These are phyloP conservation scores for Bathelium albidoporum DNA, from an alignment of 495 filamentous ascomycete species.

Conservation along the genomic window DNA sequence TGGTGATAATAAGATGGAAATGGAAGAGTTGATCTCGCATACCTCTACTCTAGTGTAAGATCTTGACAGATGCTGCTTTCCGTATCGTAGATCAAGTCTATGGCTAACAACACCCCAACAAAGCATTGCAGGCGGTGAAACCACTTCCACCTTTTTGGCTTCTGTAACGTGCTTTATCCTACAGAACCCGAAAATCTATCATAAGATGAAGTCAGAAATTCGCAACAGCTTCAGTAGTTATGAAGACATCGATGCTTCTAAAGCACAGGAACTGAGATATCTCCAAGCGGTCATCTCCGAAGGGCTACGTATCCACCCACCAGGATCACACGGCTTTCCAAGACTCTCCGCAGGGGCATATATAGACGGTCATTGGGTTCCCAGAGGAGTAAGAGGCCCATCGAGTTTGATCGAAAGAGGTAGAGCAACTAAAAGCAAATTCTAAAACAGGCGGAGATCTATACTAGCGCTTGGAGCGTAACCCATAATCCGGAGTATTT, in stretches of 20 bases:
- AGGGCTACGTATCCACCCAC: not conserved
- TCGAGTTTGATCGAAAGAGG: no score
- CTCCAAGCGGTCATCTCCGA: not conserved
- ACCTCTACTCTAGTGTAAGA: not conserved
- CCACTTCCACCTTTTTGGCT: not conserved
- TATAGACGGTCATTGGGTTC: not conserved
- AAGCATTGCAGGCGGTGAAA: not conserved
- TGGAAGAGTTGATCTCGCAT: not conserved
- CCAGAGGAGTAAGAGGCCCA: no score
- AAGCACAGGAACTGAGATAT: not conserved
- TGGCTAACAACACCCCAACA: no score
- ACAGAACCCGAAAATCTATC: not conserved
- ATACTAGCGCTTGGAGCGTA: not conserved
- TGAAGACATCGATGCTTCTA: not conserved
- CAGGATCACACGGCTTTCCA: not conserved
- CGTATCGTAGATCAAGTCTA: no score
- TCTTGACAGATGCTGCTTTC: no score
- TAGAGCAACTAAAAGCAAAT: no score
- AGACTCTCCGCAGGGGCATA: not conserved
- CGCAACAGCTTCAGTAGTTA: not conserved
- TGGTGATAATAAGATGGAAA: not conserved
- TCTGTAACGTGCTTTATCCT: not conserved
- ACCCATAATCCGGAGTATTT: not conserved
- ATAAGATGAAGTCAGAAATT: not conserved
- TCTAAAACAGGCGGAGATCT: not conserved